Evolutionary conservation across 371 early-diverging fungal genomes (phyloP).

Genomic region (Circinella minor): DNA sequence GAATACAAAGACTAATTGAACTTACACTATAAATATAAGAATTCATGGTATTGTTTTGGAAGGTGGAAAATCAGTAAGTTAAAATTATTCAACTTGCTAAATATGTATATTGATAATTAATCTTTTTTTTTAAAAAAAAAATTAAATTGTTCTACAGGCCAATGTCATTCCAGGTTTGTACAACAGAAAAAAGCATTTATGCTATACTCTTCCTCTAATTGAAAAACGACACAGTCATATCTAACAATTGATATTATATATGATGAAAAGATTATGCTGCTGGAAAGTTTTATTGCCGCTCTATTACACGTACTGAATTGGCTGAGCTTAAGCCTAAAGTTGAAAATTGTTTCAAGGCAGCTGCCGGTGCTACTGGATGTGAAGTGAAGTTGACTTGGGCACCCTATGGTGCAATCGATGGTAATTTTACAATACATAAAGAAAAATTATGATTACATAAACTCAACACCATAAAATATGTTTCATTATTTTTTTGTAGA

Average conservation of each 20-base stretch:
- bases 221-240: too few relatives aligned
- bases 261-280: constrained; percentile 47
- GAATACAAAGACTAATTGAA: not conserved
- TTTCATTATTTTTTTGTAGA: constrained; percentile 25
- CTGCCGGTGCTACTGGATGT: constrained; percentile 77
- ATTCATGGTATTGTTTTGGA: constrained; percentile 77
- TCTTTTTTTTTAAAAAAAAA: too few relatives aligned
- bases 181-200: not conserved
- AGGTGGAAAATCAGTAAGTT: constrained; percentile 69
- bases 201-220: too few relatives aligned
- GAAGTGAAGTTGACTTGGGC: constrained; percentile 58
- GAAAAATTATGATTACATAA: too few relatives aligned
- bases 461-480: too few relatives aligned
- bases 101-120: too few relatives aligned
- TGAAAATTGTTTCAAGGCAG: constrained; percentile 64
- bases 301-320: constrained; percentile 55
- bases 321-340: constrained; percentile 52
- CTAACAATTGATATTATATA: not conserved
- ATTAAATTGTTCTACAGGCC: not conserved
- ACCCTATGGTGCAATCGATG: constrained; percentile 36
- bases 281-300: constrained; percentile 60
- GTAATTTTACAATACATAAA: constrained; percentile 4
- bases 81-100: not conserved
- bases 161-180: constrained; percentile 57
- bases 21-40: constrained; percentile 24